Conservation (phyloP, 2,329 filamentous ascomycete species). For the Cryphonectria radicalis region DNA sequence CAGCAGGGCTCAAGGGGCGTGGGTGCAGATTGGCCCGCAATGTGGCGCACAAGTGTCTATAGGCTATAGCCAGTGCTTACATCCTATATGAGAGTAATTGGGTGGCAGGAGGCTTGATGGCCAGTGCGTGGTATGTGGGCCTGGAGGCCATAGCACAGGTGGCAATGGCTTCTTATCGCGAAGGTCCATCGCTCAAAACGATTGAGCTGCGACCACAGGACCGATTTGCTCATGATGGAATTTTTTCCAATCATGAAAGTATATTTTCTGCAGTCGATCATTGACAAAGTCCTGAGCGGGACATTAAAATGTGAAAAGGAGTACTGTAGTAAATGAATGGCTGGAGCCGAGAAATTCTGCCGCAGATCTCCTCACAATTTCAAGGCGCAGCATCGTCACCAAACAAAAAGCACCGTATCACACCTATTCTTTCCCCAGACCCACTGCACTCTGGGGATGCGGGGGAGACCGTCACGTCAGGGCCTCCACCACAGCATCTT, state of each 20-base stretch:
- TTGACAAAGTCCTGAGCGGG: neutral
- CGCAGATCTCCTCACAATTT: neutral
- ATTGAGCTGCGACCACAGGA: neutral
- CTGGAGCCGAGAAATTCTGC: neutral
- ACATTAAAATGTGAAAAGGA: neutral
- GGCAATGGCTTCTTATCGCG: neutral
- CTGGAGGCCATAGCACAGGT: neutral
- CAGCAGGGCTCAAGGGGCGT: neutral
- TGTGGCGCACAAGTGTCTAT: neutral
- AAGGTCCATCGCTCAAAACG: neutral
- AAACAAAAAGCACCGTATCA: neutral
- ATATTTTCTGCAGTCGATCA: neutral
- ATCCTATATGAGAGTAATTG: neutral
- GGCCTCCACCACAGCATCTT: neutral
- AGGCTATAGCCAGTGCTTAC: neutral
- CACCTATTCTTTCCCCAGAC: neutral
- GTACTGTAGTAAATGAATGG: neutral
- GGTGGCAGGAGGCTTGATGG: neutral
- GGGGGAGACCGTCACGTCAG: slow-evolving; percentile 1
- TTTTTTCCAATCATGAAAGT: neutral
- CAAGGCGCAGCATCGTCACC: neutral
- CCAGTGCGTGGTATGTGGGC: neutral
- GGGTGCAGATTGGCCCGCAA: neutral
- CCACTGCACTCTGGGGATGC: slow-evolving; percentile 3
- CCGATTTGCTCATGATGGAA: neutral